A percentile compares a stretch with the other conserved stretches of the same genome.
Conservation (phyloP, 208 protist species). For the Naegleria lovaniensis region DNA sequence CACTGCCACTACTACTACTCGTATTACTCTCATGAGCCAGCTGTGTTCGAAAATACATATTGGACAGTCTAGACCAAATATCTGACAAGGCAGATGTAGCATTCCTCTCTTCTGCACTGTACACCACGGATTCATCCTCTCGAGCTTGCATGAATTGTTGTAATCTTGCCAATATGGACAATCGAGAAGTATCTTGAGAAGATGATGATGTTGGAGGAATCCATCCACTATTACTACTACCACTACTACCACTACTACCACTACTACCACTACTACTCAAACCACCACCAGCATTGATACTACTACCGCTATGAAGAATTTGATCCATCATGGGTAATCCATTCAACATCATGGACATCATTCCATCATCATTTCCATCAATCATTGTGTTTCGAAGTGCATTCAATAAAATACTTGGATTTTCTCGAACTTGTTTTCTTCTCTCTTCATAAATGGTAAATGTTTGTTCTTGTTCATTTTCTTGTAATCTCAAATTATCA, state of each 20-base stretch:
- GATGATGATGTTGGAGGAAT: neutral
- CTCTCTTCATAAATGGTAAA: neutral
- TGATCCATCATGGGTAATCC: too few relatives aligned
- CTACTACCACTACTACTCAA: too few relatives aligned
- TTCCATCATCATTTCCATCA: too few relatives aligned
- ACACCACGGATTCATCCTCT: neutral
- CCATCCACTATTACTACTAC: neutral
- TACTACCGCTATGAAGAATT: too few relatives aligned
- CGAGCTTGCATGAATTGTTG: neutral
- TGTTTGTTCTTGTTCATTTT: neutral
- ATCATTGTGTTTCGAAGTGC: too few relatives aligned
- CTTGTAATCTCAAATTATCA: neutral
- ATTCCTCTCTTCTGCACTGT: neutral
- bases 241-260: neutral
- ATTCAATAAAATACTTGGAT: neutral
- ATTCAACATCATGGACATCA: too few relatives aligned
- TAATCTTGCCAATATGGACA: neutral
- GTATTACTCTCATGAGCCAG: too few relatives aligned
- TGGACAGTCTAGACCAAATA: neutral
- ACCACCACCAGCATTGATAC: too few relatives aligned
- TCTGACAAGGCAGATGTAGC: neutral
- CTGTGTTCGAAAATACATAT: too few relatives aligned
- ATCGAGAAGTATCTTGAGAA: neutral
- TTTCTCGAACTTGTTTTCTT: neutral
- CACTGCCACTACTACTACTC: too few relatives aligned